Evolutionary conservation across 2,329 filamentous ascomycete genomes (phyloP).

Genomic region (Ophiostoma himal-ulmi): DNA sequence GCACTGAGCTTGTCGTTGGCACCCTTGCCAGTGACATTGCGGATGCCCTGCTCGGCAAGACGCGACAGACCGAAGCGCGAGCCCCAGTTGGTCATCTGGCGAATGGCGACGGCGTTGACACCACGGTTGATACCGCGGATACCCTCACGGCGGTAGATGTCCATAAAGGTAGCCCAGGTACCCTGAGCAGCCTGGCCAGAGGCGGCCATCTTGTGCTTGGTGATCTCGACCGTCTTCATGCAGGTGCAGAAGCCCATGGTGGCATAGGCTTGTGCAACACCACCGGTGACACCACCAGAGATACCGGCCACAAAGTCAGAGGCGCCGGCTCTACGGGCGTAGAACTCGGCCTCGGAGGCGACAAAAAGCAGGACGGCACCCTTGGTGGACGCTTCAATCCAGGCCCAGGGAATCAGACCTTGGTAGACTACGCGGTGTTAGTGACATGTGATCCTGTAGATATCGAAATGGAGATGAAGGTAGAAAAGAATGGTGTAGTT

Average conservation of each 20-base stretch:
- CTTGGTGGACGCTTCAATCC: constrained; percentile 99
- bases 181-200: constrained; percentile 76
- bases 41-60: constrained; percentile 84
- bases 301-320: constrained; percentile 86
- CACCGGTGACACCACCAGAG: constrained; percentile 82
- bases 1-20: constrained; percentile 70
- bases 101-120: constrained; percentile 96
- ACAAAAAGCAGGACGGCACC: constrained; percentile 98
- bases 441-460: constrained; percentile 10
- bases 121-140: constrained; percentile 96
- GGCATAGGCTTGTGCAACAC: constrained; percentile 95
- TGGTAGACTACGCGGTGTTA: constrained; percentile 71
- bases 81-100: constrained; percentile 99
- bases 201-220: constrained; percentile 89
- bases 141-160: constrained; percentile 91
- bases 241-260: constrained; percentile 99
- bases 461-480: too few species aligned
- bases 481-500: constrained; percentile 2
- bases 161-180: constrained; percentile 92
- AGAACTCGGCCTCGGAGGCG: constrained; percentile 95
- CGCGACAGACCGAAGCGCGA: constrained; percentile 90
- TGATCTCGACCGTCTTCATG: constrained; percentile 99
- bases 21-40: constrained; percentile 69
- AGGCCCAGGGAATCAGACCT: constrained; percentile 98
- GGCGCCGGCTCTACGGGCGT: constrained; percentile 76